Evolutionary conservation across 805 yeast genomes (phyloP).

Genomic region (Sugiyamaella smithiae): DNA sequence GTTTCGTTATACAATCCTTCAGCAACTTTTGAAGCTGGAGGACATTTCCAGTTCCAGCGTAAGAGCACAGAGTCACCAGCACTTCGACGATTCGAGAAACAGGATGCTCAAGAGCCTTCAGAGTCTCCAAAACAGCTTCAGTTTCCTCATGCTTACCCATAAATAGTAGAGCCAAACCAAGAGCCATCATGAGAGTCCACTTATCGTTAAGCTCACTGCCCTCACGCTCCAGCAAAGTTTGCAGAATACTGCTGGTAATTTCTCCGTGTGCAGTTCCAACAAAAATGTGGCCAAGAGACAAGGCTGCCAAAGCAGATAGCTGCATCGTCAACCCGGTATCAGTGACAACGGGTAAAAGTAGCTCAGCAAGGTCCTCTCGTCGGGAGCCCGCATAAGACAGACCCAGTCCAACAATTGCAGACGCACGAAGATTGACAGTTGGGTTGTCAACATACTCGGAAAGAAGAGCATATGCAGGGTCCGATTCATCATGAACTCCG

Average conservation of each 20-base stretch:
- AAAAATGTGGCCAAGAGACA: slow-evolving; percentile 89
- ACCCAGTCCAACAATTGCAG: slow-evolving; percentile 90
- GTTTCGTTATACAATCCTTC: slow-evolving; percentile 72
- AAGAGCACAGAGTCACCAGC: slow-evolving; percentile 87
- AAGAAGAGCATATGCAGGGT: slow-evolving; percentile 81
- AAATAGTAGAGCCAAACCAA: slow-evolving; percentile 87
- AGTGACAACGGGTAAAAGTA: slow-evolving; percentile 77
- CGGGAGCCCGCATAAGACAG: slow-evolving; percentile 93
- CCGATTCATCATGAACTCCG: slow-evolving; percentile 94
- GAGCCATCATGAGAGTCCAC: slow-evolving; percentile 86
- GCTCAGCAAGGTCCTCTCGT: slow-evolving; percentile 74
- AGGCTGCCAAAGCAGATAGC: slow-evolving; percentile 78
- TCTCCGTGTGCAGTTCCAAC: slow-evolving; percentile 97
- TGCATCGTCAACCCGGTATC: slow-evolving; percentile 75
- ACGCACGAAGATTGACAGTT: slow-evolving; percentile 61
- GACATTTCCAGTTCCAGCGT: slow-evolving; percentile 97
- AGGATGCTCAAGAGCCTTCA: slow-evolving; percentile 94
- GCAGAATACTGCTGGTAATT: slow-evolving; percentile 86
- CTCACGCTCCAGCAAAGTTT: slow-evolving; percentile 84
- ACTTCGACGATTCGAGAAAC: slow-evolving; percentile 85
- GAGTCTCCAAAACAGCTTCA: slow-evolving; percentile 83
- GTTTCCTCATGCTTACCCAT: slow-evolving; percentile 94
- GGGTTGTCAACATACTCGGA: slow-evolving; percentile 72
- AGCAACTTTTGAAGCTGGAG: slow-evolving; percentile 87
- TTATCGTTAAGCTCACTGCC: slow-evolving; percentile 72